These are phyloP conservation scores for Corchorus olitorius DNA, from an alignment of 345 rosid genomes.

Conservation along the genomic window DNA sequence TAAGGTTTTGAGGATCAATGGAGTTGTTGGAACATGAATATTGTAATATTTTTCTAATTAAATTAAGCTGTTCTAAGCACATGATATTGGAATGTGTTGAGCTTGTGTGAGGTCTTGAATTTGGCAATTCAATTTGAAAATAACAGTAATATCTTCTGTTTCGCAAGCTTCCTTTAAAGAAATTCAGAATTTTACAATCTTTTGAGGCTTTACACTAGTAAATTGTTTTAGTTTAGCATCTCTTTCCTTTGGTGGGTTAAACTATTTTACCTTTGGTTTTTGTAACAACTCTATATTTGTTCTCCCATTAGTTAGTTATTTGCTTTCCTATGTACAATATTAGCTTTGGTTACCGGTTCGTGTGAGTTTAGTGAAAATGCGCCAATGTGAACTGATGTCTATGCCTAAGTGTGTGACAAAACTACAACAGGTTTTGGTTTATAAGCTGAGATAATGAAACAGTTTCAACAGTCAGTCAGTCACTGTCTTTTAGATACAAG, in stretches of 20 bases:
- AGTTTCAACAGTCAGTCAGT: neutral
- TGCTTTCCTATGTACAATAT: neutral
- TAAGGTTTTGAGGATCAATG: neutral
- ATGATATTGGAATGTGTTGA: neutral
- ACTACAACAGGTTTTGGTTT: neutral
- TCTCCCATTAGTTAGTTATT: neutral
- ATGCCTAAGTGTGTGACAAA: neutral
- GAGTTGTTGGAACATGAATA: neutral
- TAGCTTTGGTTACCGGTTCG: neutral
- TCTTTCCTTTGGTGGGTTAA: neutral
- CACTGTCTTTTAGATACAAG: neutral
- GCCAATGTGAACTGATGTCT: neutral
- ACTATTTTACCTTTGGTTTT: neutral
- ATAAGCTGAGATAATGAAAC: slow-evolving; percentile 2
- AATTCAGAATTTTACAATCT: neutral
- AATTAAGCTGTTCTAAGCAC: neutral
- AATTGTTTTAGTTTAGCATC: neutral
- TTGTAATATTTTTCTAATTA: neutral
- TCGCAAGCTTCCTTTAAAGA: neutral
- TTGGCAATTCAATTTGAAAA: slow-evolving; percentile 3
- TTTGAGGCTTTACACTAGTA: neutral
- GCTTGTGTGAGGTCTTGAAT: neutral
- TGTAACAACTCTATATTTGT: neutral
- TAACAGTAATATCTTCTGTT: neutral
- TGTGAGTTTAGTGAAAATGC: neutral